These are phyloP conservation scores for Phytophthora quininea DNA, from an alignment of 352 stramenopile species.

Conservation along the genomic window DNA sequence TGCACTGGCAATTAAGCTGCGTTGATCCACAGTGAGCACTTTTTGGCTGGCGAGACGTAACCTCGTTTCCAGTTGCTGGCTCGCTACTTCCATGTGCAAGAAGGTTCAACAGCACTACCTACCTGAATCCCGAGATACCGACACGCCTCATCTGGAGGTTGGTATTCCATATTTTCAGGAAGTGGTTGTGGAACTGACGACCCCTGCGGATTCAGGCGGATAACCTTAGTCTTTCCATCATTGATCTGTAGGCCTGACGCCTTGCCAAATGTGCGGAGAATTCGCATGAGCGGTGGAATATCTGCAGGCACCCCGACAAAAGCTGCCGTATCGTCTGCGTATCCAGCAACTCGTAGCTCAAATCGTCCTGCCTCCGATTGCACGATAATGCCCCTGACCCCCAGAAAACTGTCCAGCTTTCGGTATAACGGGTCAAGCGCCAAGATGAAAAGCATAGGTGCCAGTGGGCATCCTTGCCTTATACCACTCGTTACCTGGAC, in stretches of 20 bases:
- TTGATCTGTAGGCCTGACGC: slow-evolving; percentile 5
- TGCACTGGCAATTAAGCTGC: background rate
- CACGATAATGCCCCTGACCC: background rate
- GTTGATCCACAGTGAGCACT: background rate
- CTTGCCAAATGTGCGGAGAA: background rate
- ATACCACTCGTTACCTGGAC: background rate
- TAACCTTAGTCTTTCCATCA: background rate
- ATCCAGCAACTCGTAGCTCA: slow-evolving; percentile 7
- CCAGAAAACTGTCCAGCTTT: background rate
- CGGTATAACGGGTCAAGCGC: background rate
- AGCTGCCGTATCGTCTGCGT: slow-evolving; percentile 15
- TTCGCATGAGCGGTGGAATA: no score
- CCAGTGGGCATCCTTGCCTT: slow-evolving; percentile 2
- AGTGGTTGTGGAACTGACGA: no score
- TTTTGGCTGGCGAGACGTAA: background rate
- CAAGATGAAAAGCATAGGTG: slow-evolving; percentile 5
- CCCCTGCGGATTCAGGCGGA: no score
- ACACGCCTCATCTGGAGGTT: no score
- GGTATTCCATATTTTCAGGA: no score
- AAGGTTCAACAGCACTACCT: background rate
- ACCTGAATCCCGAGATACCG: background rate
- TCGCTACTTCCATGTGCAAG: background rate
- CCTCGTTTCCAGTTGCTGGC: background rate
- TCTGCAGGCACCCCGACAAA: no score
- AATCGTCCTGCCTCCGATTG: background rate